phyloP scores from a whole-genome alignment of 805 yeast genomes.

The Metschnikowia matae region DNA sequence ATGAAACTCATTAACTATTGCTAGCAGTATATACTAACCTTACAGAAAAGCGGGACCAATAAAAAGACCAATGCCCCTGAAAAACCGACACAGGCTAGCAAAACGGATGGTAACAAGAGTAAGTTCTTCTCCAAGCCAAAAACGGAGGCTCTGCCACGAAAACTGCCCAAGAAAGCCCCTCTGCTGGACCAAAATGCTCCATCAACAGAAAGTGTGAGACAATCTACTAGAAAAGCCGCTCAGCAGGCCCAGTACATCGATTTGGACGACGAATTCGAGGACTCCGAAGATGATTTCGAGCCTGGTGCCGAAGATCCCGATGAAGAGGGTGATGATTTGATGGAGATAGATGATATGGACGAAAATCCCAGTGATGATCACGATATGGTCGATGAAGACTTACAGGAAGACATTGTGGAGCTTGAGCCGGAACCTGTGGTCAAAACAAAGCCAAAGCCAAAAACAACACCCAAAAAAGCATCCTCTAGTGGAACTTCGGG shows the following conservation, averaged over 20 bases:
- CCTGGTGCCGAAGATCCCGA: conserved; percentile 19
- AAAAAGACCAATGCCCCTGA: background rate
- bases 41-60: background rate
- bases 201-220: conserved; percentile 9
- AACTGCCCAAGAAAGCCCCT: background rate
- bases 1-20: too few relatives aligned
- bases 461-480: conserved; percentile 6
- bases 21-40: background rate
- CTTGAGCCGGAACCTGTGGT: conserved; percentile 11
- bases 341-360: conserved; percentile 16
- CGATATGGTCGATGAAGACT: conserved; percentile 7
- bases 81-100: background rate
- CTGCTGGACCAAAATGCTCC: background rate
- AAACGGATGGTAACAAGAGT: conserved; percentile 1
- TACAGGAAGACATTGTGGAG: conserved; percentile 12
- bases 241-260: conserved; percentile 12
- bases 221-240: conserved; percentile 10
- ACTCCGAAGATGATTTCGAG: conserved; percentile 23
- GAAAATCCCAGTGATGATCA: conserved; percentile 7
- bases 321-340: conserved; percentile 8
- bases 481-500: background rate
- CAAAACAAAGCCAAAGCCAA: conserved; percentile 5
- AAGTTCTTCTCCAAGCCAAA: background rate
- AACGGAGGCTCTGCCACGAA: background rate
- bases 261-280: conserved; percentile 19